Base-by-base conservation (phyloP, 176 grass and related monocot genomes). In the Oropetium thomaeum region DNA sequence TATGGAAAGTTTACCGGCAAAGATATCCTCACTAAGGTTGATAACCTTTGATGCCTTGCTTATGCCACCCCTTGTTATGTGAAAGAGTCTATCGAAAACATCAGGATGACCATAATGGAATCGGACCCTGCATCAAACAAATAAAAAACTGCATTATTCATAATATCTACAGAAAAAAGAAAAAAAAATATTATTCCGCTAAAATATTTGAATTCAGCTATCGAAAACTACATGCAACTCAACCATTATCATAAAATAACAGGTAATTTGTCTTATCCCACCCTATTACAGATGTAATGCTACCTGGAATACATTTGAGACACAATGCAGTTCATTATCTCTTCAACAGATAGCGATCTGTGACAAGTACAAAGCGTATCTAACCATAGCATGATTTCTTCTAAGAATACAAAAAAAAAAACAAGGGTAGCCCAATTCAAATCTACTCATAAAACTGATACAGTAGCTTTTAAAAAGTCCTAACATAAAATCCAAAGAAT, bases 61-160 rank as follows among this genome's bases (percentile, higher is more conserved):
- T 64, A 92, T 89, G 64, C 90, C 90, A 80, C 86, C 90, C 69
- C 90, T 92, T 52, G 90, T 92, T n/a, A 89, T 69, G 66, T 92
- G 86, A 80, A 92, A 92, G 43, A 89, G 82, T 76, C 90, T 88
- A 83, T 92, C 86, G 8, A 92, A 92, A 74, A 92, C 89, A 86
- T 92, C 89, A 76, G 89, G 86, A 42, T 92, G 89, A 20, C 89
- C 89, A 83, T 92, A 92, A 79, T 92, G 90, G 66, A 92, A 92
- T 68, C 86, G 70, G 33, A 92, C 79, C 71, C 86, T 92, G 86
- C 31, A 79, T 66, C 11, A 81, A 19, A 81, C 34, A 53, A 23
- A 58, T 33, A 47, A 52, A 54, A 71, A 27, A 34, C 49, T 64
- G 25, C 15, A 52, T 12, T 66, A 12, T 55, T 42, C 17, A 79